Evolutionary conservation across 345 rosid species (phyloP).

Genomic region (Brassica napus): Da-Ae NC_063449.1:32099501-32100000

Average conservation of each 20-base stretch:
- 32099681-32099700: background rate
- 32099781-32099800: background rate
- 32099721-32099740: background rate
- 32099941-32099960: background rate
- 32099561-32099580: no score
- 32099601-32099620: background rate
- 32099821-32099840: background rate
- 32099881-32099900: background rate
- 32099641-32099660: background rate
- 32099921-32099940: background rate
- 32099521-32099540: no score
- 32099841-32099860: background rate
- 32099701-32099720: background rate
- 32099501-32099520: no score
- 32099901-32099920: background rate
- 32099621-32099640: background rate
- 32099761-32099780: background rate
- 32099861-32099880: background rate
- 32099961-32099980: no score
- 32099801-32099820: background rate
- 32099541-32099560: no score
- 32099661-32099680: background rate
- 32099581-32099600: no score
- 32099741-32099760: background rate
- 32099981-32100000: no score